Evolutionary conservation across 208 protist species (phyloP), one percentile per base, ranked within the genome.

Genomic region (Trypanosomatidae sp.): DNA sequence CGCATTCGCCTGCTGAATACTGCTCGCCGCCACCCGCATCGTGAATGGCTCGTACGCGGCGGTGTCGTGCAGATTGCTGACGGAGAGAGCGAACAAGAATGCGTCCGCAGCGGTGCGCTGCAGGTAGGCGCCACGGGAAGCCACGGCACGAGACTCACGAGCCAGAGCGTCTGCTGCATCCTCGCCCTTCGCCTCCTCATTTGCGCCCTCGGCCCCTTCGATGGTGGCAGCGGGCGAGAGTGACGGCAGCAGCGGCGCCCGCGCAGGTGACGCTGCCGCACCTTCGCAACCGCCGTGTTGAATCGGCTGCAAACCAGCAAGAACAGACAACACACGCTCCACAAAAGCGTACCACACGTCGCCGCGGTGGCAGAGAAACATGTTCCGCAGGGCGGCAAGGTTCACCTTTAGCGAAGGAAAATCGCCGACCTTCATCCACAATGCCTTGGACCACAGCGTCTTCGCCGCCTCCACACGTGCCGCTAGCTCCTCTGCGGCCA

Each of bases 261-360:
- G 0, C 12, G 17, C 9, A 12, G 60, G 41, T 28, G 47, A 19
- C 47, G 13, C 28, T 1, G 8, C 30, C 25, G 59, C 22, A 12
- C 28, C 10, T n/a, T 1, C 53, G 46, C 1, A 7, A 46, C 60
- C 17, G 66, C 55, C 19, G 49, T n/a, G 19, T 36, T 19, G 55
- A n/a, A 39, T 39, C 67, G 67, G 19, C 67, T 70, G 46, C 17
- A 56, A 44, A 2, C 12, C 46, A 0, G 55, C 58, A 64, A 81
- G 79, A 59, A 43, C 74, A 8, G 72, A 74, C 43, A 92, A 73
- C 15, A 83, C 64, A 10, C 72, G 56, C 55, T 93, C 85, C 55
- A 92, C 89, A 82, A 97, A 95, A 44, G 85, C 73, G 55, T 83
- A 81, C 90, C 92, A 97, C 36, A 97, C 59, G 62, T 97, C 92